These are phyloP conservation scores for Sarocladium brachiariae DNA, from an alignment of 2,329 filamentous ascomycete genomes.

Conservation along the genomic window DNA sequence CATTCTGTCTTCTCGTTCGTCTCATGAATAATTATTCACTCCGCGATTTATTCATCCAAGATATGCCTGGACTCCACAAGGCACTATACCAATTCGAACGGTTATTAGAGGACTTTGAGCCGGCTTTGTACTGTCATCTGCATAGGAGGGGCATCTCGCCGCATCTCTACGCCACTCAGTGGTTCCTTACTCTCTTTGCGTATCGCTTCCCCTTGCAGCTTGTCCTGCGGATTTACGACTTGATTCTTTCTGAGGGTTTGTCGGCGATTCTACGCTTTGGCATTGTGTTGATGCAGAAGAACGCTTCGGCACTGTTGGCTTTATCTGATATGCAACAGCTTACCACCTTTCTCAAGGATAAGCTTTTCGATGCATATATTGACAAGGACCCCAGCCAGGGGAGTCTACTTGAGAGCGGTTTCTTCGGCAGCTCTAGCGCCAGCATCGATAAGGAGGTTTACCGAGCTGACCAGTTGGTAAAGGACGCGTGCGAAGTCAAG, in stretches of 20 bases:
- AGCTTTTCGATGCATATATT: slow-evolving; percentile 93
- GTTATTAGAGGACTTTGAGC: slow-evolving; percentile 86
- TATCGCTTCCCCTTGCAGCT: slow-evolving; percentile 96
- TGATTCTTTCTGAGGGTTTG: slow-evolving; percentile 88
- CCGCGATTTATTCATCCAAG: slow-evolving; percentile 85
- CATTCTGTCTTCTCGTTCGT: slow-evolving; percentile 85
- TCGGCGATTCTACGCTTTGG: slow-evolving; percentile 93
- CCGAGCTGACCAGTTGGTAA: slow-evolving; percentile 84
- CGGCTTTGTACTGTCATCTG: slow-evolving; percentile 89
- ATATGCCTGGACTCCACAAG: slow-evolving; percentile 94
- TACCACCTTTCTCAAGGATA: slow-evolving; percentile 87
- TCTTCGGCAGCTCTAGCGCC: slow-evolving; percentile 89
- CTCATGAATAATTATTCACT: slow-evolving; percentile 96
- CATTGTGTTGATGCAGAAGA: slow-evolving; percentile 94
- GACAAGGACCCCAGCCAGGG: slow-evolving; percentile 88
- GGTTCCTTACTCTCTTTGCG: slow-evolving; percentile 97
- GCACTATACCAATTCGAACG: slow-evolving; percentile 94
- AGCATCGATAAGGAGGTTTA: slow-evolving; percentile 93
- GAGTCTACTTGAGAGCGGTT: slow-evolving; percentile 90
- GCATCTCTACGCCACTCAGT: slow-evolving; percentile 94
- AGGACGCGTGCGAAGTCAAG: slow-evolving; percentile 83
- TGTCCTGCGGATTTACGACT: slow-evolving; percentile 91
- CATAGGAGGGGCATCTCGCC: slow-evolving; percentile 80
- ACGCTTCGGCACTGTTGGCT: slow-evolving; percentile 65
- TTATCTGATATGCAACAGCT: slow-evolving; percentile 90